Evolutionary conservation across 2,329 filamentous ascomycete genomes (phyloP).

Genomic region (Fusarium sp.): DNA sequence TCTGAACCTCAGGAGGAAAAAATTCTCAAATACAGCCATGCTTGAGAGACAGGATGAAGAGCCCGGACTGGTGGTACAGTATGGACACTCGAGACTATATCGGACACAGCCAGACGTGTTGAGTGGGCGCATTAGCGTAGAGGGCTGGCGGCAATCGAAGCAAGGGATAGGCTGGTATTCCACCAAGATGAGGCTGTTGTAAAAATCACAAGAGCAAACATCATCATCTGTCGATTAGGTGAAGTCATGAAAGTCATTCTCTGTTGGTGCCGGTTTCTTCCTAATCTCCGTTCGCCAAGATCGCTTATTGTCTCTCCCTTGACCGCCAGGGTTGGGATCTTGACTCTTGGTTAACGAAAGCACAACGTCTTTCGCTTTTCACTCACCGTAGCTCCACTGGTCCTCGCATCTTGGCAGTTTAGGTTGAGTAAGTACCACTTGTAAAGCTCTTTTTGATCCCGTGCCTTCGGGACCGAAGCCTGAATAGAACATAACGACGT

Average conservation of each 20-base stretch:
- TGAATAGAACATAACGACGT: neutral
- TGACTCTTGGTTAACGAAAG: conserved; percentile 37
- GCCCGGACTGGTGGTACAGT: conserved; percentile 5
- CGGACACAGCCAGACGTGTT: conserved; percentile 26
- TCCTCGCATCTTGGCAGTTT: conserved; percentile 24
- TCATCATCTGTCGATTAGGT: conserved; percentile 6
- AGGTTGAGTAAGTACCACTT: conserved; percentile 13
- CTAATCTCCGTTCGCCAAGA: conserved; percentile 37
- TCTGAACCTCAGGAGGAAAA: neutral
- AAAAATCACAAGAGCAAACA: conserved; percentile 12
- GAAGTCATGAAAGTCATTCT: neutral
- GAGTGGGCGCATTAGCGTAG: conserved; percentile 48
- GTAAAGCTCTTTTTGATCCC: conserved; percentile 24
- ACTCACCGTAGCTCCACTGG: conserved; percentile 40
- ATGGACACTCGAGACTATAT: neutral
- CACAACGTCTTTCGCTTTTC: conserved; percentile 12
- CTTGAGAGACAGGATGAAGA: conserved; percentile 23
- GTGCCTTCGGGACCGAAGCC: conserved; percentile 34
- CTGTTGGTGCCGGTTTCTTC: conserved; percentile 19
- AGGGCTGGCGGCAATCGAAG: conserved; percentile 24
- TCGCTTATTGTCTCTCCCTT: conserved; percentile 30
- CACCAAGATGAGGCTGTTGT: conserved; percentile 4
- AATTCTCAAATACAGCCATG: neutral
- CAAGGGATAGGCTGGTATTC: conserved; percentile 37
- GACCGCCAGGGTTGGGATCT: conserved; percentile 24